A percentile compares a stretch with the other conserved stretches of the same genome.
These are phyloP conservation scores for Lycium barbarum DNA, from an alignment of 257 asterid genomes.

Conservation along the genomic window DNA sequence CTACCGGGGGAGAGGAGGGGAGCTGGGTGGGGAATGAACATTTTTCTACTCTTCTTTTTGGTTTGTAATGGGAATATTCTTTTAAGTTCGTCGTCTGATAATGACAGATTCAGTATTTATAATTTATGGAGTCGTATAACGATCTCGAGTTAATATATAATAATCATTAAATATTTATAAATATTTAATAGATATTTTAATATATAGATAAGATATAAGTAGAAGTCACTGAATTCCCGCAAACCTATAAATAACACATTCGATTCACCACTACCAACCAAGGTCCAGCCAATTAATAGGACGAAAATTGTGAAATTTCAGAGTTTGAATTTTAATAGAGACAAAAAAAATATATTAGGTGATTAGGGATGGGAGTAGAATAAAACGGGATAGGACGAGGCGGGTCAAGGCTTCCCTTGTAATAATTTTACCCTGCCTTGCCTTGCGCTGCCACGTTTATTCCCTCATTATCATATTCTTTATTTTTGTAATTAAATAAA, in stretches of 20 bases:
- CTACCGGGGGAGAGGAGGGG: background rate
- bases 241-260: too few species aligned
- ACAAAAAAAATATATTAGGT: background rate
- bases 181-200: too few species aligned
- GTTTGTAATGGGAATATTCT: background rate
- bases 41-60: background rate
- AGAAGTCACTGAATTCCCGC: too few species aligned
- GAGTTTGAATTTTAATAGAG: background rate
- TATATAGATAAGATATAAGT: too few species aligned
- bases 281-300: background rate
- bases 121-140: too few species aligned
- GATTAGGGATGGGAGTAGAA: background rate
- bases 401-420: background rate
- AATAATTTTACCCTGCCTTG: background rate
- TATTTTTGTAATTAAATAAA: background rate
- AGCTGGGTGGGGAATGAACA: background rate
- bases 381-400: background rate
- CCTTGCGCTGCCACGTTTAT: too few species aligned
- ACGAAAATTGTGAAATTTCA: background rate
- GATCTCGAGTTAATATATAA: too few species aligned
- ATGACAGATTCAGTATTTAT: too few species aligned
- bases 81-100: background rate
- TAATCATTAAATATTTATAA: too few species aligned
- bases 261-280: too few species aligned
- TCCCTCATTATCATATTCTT: too few species aligned